Conservation (phyloP, 2,329 filamentous ascomycete species). For the Calcarisporium arbuscula region DNA sequence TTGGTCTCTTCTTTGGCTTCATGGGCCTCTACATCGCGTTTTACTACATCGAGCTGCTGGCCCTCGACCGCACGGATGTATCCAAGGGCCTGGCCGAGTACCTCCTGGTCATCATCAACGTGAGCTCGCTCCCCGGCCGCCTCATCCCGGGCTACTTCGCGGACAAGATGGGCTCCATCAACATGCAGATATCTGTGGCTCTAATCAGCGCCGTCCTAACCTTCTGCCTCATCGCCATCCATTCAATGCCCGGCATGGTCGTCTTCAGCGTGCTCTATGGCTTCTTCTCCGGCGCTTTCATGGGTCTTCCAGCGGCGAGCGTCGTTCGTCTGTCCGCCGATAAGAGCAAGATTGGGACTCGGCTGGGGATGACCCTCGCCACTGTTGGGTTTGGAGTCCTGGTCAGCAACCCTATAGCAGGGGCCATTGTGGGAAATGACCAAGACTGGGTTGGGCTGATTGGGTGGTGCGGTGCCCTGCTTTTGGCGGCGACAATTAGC, state of each 20-base stretch:
- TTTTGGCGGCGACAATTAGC: too few relatives aligned
- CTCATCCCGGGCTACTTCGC: slow-evolving; percentile 38
- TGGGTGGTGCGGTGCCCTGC: neutral
- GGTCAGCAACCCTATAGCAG: slow-evolving; percentile 38
- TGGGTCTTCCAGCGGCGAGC: slow-evolving; percentile 35
- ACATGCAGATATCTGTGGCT: slow-evolving; percentile 27
- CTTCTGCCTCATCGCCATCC: slow-evolving; percentile 34
- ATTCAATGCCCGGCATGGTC: slow-evolving; percentile 27
- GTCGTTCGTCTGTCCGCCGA: slow-evolving; percentile 30
- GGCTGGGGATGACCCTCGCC: slow-evolving; percentile 29
- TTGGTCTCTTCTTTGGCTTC: slow-evolving; percentile 33
- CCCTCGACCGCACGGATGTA: slow-evolving; percentile 33
- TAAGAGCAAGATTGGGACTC: slow-evolving; percentile 24
- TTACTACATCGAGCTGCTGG: slow-evolving; percentile 39
- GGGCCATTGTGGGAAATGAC: slow-evolving; percentile 17
- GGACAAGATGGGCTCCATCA: slow-evolving; percentile 34
- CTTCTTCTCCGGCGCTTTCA: slow-evolving; percentile 37
- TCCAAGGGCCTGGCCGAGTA: slow-evolving; percentile 28
- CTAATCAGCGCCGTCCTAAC: slow-evolving; percentile 27
- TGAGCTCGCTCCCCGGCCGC: slow-evolving; percentile 38
- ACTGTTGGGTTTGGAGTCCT: slow-evolving; percentile 38
- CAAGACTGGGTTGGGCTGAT: neutral
- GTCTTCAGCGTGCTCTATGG: slow-evolving; percentile 39
- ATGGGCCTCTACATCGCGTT: slow-evolving; percentile 42
- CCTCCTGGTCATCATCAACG: slow-evolving; percentile 38